Conservation (phyloP, 106 monocot genomes). For the Dioscorea dumetorum region DNA sequence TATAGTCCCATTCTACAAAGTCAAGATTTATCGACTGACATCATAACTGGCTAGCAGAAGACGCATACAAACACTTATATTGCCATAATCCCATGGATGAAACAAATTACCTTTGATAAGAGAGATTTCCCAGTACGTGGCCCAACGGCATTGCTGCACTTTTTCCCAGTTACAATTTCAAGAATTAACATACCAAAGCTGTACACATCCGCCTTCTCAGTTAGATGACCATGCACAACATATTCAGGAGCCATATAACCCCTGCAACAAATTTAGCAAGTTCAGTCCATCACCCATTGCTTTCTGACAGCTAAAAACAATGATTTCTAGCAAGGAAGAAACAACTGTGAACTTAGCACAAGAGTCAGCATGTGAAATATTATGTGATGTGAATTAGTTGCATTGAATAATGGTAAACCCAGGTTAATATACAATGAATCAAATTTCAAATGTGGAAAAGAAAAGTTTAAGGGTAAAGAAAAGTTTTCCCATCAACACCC, state of each 20-base stretch:
- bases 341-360: too few species aligned
- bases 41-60: neutral
- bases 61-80: neutral
- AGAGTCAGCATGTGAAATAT: too few species aligned
- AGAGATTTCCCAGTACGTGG: slow-evolving; percentile 28
- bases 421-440: too few species aligned
- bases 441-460: too few species aligned
- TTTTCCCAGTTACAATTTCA: slow-evolving; percentile 51
- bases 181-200: slow-evolving; percentile 47
- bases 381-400: too few species aligned
- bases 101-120: slow-evolving; percentile 23
- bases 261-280: slow-evolving; percentile 21
- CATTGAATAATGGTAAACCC: too few species aligned
- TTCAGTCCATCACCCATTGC: too few species aligned
- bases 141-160: slow-evolving; percentile 34
- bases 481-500: too few species aligned
- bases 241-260: slow-evolving; percentile 72
- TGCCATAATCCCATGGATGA: neutral
- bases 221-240: slow-evolving; percentile 50
- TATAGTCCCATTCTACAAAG: neutral
- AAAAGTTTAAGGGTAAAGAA: too few species aligned
- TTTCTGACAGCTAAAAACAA: too few species aligned
- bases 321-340: too few species aligned
- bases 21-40: neutral
- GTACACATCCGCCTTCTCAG: slow-evolving; percentile 63